Evolutionary conservation across 163 green algal genomes (phyloP).

Genomic region (Scenedesmus sp.): DNA sequence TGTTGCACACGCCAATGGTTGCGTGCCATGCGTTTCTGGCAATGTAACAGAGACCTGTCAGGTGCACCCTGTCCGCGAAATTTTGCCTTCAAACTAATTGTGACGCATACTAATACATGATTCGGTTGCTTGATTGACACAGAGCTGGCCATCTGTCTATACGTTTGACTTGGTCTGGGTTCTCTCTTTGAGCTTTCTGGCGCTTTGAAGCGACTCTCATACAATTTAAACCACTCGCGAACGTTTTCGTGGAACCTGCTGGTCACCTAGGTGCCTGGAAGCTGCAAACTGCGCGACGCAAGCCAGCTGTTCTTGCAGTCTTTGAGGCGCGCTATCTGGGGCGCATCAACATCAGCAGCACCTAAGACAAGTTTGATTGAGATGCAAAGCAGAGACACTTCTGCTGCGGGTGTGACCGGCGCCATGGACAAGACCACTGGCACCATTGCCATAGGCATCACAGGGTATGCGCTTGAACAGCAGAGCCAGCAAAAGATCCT

Average conservation of each 20-base stretch:
- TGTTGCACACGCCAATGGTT: too few species aligned
- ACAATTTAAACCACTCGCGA: background rate
- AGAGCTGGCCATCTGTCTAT: background rate
- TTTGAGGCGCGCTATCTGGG: background rate
- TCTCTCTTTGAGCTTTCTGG: background rate
- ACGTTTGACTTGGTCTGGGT: background rate
- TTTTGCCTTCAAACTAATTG: too few species aligned
- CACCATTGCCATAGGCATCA: conserved; percentile 9
- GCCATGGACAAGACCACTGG: conserved; percentile 8
- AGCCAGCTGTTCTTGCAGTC: background rate
- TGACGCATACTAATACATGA: background rate
- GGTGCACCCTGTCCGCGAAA: background rate
- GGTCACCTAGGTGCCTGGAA: background rate
- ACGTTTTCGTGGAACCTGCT: background rate
- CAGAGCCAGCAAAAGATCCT: background rate
- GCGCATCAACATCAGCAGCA: background rate
- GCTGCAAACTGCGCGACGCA: background rate
- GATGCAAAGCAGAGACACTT: conserved; percentile 6
- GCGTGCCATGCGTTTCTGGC: background rate
- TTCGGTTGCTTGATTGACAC: background rate
- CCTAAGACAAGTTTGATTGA: background rate
- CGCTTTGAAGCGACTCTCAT: too few species aligned
- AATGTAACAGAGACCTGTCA: background rate
- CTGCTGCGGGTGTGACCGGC: background rate
- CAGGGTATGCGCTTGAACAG: background rate